Percentiles rank a stretch among this genome's conserved stretches.
Evolutionary conservation across 441 rosid species (phyloP).

Genomic region (Breynia disticha): DNA sequence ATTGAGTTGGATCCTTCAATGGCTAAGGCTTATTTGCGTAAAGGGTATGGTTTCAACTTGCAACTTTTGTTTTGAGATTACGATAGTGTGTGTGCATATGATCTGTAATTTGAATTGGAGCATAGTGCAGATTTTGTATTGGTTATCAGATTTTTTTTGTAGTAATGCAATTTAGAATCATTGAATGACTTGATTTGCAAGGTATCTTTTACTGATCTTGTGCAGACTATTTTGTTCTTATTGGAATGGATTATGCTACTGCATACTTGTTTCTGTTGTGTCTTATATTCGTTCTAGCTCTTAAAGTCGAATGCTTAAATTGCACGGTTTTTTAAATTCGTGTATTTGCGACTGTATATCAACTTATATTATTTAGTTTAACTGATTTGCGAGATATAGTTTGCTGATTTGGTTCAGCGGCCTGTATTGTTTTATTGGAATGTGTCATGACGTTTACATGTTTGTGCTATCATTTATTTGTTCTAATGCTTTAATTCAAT

Average conservation of each 20-base stretch:
- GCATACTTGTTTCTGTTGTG: no score
- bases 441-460: no score
- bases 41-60: slow-evolving; percentile 37
- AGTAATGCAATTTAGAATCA: background rate
- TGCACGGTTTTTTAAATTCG: no score
- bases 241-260: no score
- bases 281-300: no score
- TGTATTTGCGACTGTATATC: background rate
- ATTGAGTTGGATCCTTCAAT: slow-evolving; percentile 53
- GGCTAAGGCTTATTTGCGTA: slow-evolving; percentile 68
- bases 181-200: background rate
- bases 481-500: no score
- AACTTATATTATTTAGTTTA: background rate
- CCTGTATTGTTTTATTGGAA: no score
- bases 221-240: no score
- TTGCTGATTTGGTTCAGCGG: no score
- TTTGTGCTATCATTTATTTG: no score
- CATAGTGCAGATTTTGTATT: background rate
- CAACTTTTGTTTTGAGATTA: background rate
- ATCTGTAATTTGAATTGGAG: background rate
- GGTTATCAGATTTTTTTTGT: background rate
- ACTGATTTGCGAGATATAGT: background rate
- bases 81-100: background rate
- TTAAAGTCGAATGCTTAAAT: no score
- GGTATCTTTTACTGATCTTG: background rate